Conservation (phyloP, 805 yeast genomes). For the Zygosaccharomyces bisporus region DNA sequence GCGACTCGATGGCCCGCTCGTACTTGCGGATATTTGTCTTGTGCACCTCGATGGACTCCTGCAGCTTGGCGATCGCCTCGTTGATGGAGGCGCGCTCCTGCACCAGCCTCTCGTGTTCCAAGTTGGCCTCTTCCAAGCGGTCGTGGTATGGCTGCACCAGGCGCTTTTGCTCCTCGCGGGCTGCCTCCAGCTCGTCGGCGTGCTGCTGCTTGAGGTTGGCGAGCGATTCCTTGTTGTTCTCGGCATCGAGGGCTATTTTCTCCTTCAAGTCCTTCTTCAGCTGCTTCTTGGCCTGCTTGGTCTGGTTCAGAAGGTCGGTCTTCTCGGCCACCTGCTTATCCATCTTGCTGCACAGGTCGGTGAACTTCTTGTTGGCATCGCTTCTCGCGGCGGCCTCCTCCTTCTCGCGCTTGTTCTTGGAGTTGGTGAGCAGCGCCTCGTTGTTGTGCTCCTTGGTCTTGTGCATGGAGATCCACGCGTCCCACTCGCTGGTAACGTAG, state of each 20-base stretch:
- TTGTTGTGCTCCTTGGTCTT: conserved; percentile 37
- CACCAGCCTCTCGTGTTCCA: conserved; percentile 31
- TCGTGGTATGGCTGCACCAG: conserved; percentile 43
- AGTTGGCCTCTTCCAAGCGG: conserved; percentile 42
- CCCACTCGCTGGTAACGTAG: conserved; percentile 39
- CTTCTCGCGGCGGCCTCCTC: conserved; percentile 47
- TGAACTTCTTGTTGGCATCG: conserved; percentile 36
- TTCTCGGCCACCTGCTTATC: conserved; percentile 37
- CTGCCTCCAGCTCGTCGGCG: conserved; percentile 30
- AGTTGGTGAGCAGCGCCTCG: conserved; percentile 39
- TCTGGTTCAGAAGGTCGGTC: conserved; percentile 42
- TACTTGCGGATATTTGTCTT: conserved; percentile 35
- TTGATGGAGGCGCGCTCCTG: conserved; percentile 38
- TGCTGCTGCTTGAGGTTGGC: conserved; percentile 29
- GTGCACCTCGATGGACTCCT: conserved; percentile 34
- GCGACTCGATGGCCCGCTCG: conserved; percentile 33
- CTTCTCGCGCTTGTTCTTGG: conserved; percentile 46
- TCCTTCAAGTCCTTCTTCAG: conserved; percentile 42
- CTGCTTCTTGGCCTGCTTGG: conserved; percentile 30
- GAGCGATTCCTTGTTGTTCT: conserved; percentile 26
- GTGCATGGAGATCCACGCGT: conserved; percentile 41
- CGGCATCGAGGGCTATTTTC: conserved; percentile 30
- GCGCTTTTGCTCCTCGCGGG: conserved; percentile 32
- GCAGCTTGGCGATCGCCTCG: conserved; percentile 43
- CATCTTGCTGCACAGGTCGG: conserved; percentile 33